phyloP scores from a whole-genome alignment of 1,284 basidiomycete genomes.

The Cryptococcus sp. region DNA sequence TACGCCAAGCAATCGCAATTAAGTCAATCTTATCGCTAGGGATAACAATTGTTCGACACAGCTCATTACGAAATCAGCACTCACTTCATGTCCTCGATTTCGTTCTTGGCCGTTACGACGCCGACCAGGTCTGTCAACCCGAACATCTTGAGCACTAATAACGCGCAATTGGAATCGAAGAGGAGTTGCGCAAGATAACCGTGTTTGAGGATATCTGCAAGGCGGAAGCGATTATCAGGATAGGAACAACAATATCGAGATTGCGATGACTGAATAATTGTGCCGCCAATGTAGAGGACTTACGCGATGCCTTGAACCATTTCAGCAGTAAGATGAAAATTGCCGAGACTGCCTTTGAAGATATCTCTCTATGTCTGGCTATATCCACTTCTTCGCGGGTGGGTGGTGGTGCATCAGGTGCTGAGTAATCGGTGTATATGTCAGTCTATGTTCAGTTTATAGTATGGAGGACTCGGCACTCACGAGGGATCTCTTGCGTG shows the following conservation, averaged over 20 bases:
- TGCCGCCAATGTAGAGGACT: constrained; percentile 43
- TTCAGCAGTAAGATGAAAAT: constrained; percentile 87
- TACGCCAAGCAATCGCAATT: constrained; percentile 41
- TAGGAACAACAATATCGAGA: neutral
- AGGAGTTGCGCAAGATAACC: constrained; percentile 93
- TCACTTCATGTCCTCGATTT: constrained; percentile 82
- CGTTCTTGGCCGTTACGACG: constrained; percentile 82
- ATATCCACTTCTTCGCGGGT: constrained; percentile 95
- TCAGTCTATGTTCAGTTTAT: neutral
- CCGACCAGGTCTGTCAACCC: constrained; percentile 87
- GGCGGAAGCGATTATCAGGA: neutral
- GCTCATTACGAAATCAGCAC: constrained; percentile 33
- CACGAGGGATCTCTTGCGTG: constrained; percentile 60
- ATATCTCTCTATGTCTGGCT: constrained; percentile 93
- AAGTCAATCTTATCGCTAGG: too few relatives aligned
- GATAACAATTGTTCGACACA: too few relatives aligned
- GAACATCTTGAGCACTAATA: constrained; percentile 97
- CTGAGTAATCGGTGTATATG: constrained; percentile 4
- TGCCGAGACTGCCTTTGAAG: constrained; percentile 93
- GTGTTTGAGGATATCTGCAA: constrained; percentile 92
- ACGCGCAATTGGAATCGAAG: constrained; percentile 90
- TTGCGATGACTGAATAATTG: too few relatives aligned
- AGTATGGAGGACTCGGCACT: constrained; percentile 33
- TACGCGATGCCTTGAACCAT: constrained; percentile 98
- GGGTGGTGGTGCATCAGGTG: constrained; percentile 64